These are phyloP conservation scores for Pyrenophora tritici-repentis DNA, from an alignment of 2,329 filamentous ascomycete species.

Conservation along the genomic window DNA sequence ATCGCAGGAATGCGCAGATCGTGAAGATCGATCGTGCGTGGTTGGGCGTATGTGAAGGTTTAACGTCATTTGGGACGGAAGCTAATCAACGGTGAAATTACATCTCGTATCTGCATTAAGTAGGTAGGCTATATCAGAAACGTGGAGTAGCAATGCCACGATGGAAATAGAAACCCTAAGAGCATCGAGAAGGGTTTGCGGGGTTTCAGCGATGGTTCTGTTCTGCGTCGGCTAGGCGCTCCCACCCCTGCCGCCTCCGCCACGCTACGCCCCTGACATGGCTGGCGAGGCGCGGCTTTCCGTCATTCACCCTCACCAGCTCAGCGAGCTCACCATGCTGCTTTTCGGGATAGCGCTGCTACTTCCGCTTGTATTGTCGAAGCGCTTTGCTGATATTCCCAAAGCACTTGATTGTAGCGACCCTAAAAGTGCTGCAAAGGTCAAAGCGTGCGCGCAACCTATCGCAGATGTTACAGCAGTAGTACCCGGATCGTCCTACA, in stretches of 20 bases:
- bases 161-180: neutral
- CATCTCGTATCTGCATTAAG: no score
- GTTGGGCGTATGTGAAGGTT: no score
- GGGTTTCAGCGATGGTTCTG: neutral
- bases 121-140: no score
- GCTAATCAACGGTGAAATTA: no score
- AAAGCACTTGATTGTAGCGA: conserved; percentile 23
- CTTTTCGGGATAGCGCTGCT: conserved; percentile 10
- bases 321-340: conserved; percentile 15
- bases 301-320: conserved; percentile 12
- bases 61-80: neutral
- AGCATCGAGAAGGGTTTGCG: neutral
- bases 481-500: conserved; percentile 31
- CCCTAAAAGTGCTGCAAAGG: conserved; percentile 3
- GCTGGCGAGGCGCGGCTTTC: conserved; percentile 9
- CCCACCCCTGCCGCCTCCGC: neutral
- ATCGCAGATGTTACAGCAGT: conserved; percentile 32
- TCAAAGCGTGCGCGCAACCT: conserved; percentile 28
- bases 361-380: conserved; percentile 13
- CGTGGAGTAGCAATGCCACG: no score
- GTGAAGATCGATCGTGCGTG: no score
- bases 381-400: conserved; percentile 11
- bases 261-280: conserved; percentile 21
- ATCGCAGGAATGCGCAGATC: no score
- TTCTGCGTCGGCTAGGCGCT: conserved; percentile 1